Evolutionary conservation across 352 stramenopile genomes (phyloP).

Genomic region (Phytophthora foliorum): DNA sequence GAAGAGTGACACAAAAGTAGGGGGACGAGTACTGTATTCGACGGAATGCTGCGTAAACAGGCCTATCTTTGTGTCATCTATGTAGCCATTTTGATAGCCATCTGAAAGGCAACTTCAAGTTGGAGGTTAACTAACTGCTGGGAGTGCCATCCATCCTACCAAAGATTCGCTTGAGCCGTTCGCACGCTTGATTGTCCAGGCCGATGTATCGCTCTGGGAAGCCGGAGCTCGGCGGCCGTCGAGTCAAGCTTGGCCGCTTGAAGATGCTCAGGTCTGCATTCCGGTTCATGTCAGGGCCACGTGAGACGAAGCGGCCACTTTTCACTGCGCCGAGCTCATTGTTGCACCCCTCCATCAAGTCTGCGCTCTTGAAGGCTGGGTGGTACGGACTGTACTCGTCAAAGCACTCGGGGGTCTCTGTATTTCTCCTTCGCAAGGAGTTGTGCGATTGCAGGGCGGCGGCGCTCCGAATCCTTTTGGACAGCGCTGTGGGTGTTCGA

Average conservation of each 20-base stretch:
- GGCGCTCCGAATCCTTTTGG: constrained; percentile 20
- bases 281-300: constrained; percentile 17
- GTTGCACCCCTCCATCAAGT: constrained; percentile 49
- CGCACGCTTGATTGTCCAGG: constrained; percentile 78
- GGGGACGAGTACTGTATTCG: background rate
- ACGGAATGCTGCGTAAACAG: background rate
- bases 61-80: constrained; percentile 5
- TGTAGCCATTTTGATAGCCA: too few species aligned
- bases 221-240: constrained; percentile 56
- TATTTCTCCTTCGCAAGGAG: constrained; percentile 15
- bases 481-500: constrained; percentile 19
- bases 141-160: constrained; percentile 58
- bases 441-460: constrained; percentile 8
- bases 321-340: constrained; percentile 28
- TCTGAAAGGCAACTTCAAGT: constrained; percentile 6
- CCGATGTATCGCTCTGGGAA: constrained; percentile 85
- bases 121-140: constrained; percentile 4
- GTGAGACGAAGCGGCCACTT: background rate
- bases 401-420: constrained; percentile 66
- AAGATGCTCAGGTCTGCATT: constrained; percentile 85
- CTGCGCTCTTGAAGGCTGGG: constrained; percentile 57
- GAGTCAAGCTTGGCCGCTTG: constrained; percentile 66
- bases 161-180: constrained; percentile 82
- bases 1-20: constrained; percentile 23
- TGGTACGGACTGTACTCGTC: constrained; percentile 88